phyloP scores from a whole-genome alignment of 202 grass and related monocot genomes.

The Brachypodium distachyon region DNA sequence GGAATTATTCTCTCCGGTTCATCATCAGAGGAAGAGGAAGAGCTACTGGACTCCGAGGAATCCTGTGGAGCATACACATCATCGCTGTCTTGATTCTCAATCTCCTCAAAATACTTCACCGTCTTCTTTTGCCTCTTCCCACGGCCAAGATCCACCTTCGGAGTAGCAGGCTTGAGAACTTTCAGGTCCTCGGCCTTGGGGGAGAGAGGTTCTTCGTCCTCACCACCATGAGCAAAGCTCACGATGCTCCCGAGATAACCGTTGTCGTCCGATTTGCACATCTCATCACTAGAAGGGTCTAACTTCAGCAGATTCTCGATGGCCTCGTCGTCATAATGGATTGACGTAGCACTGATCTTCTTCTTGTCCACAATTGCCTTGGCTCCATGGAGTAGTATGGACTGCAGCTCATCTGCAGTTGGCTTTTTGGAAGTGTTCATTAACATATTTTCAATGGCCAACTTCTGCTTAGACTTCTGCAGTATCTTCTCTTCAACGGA shows the following conservation, averaged over 20 bases:
- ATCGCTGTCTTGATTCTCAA: constrained; percentile 40
- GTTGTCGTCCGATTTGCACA: constrained; percentile 41
- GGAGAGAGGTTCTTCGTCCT: constrained; percentile 16
- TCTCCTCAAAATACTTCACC: constrained; percentile 34
- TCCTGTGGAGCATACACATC: constrained; percentile 43
- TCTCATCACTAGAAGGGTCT: constrained; percentile 40
- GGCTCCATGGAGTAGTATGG: constrained; percentile 56
- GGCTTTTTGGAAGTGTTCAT: constrained; percentile 61
- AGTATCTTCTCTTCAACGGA: constrained; percentile 73
- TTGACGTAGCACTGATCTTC: constrained; percentile 35
- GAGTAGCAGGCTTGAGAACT: constrained; percentile 24
- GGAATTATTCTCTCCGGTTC: neutral
- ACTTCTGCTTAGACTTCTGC: constrained; percentile 52
- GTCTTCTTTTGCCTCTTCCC: constrained; percentile 46
- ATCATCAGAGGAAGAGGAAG: constrained; percentile 20
- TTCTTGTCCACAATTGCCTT: constrained; percentile 50
- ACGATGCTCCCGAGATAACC: constrained; percentile 62
- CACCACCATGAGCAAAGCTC: constrained; percentile 38
- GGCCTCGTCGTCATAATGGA: constrained; percentile 49
- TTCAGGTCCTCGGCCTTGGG: constrained; percentile 48
- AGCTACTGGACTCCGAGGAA: constrained; percentile 22
- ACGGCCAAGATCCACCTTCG: constrained; percentile 44
- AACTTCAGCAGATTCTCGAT: constrained; percentile 63
- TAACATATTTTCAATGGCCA: constrained; percentile 59
- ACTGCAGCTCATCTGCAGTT: constrained; percentile 44